phyloP scores from a whole-genome alignment of 139 green algal genomes.

The Diplosphaera chodatii region DNA sequence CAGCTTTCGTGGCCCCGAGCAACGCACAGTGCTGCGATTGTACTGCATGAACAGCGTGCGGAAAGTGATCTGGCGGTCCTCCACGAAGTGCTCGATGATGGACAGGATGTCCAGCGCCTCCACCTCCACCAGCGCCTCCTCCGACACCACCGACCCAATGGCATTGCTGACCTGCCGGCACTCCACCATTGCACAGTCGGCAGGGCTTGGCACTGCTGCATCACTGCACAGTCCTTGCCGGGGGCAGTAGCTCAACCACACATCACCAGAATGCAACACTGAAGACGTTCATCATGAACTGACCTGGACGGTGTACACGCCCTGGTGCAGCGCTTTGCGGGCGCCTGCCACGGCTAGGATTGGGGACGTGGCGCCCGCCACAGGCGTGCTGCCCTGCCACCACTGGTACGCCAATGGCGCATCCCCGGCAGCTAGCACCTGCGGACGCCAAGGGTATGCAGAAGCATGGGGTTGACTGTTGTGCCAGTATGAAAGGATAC shows the following conservation, averaged over 20 bases:
- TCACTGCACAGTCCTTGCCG: too few species aligned
- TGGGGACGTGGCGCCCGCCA: neutral
- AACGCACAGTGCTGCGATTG: neutral
- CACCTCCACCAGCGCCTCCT: constrained; percentile 2
- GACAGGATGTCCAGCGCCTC: constrained; percentile 1
- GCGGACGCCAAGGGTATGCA: too few species aligned
- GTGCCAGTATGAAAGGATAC: too few species aligned
- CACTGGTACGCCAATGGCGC: neutral
- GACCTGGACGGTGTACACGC: neutral
- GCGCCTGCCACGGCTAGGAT: neutral
- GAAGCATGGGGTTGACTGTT: too few species aligned
- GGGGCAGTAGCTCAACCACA: too few species aligned
- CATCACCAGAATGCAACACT: too few species aligned
- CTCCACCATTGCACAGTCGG: neutral
- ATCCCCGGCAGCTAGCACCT: neutral
- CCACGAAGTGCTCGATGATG: constrained; percentile 5
- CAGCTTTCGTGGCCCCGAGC: too few species aligned
- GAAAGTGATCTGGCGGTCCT: constrained; percentile 2
- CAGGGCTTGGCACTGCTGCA: too few species aligned
- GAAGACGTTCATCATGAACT: too few species aligned
- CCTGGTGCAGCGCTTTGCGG: neutral
- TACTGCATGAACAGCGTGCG: constrained; percentile 7
- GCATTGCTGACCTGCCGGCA: neutral
- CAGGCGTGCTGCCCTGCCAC: neutral
- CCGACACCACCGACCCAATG: neutral